A percentile compares a stretch with the other conserved stretches of the same genome.
phyloP scores from a whole-genome alignment of 1,139 yeast genomes.

The Yamadazyma atlantica region DNA sequence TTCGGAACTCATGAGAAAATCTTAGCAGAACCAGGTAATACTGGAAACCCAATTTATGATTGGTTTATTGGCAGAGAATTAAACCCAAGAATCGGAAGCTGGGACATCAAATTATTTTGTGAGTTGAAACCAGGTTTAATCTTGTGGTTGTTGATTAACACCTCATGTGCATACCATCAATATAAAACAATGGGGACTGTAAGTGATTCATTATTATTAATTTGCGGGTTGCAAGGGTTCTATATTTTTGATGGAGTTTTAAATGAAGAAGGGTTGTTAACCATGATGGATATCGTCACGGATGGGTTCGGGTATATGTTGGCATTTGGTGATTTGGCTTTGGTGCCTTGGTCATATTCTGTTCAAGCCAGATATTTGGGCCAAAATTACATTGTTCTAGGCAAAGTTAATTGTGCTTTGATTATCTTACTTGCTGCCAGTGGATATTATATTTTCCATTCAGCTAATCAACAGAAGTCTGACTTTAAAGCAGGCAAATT shows the following conservation, averaged over 20 bases:
- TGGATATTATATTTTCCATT: conserved; percentile 83
- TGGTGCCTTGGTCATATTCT: conserved; percentile 93
- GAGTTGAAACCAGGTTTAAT: conserved; percentile 95
- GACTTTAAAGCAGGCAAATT: conserved; percentile 79
- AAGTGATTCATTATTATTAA: conserved; percentile 70
- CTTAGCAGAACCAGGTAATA: conserved; percentile 83
- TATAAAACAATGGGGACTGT: conserved; percentile 60
- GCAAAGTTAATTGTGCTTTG: conserved; percentile 35
- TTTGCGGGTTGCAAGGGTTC: conserved; percentile 69
- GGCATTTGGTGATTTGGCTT: conserved; percentile 87
- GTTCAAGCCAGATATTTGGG: conserved; percentile 76
- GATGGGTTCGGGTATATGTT: conserved; percentile 98
- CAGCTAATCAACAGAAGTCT: conserved; percentile 82
- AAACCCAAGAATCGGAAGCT: conserved; percentile 82
- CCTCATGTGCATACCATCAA: conserved; percentile 81
- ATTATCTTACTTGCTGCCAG: conserved; percentile 43
- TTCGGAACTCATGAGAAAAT: conserved; percentile 62
- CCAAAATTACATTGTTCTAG: conserved; percentile 57
- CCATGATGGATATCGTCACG: conserved; percentile 94
- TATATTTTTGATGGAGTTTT: conserved; percentile 90
- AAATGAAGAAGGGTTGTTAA: conserved; percentile 83
- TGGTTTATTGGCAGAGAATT: conserved; percentile 98
- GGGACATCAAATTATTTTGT: conserved; percentile 89
- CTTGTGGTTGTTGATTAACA: conserved; percentile 77
- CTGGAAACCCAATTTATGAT: conserved; percentile 74